Evolutionary conservation across 1,284 basidiomycete genomes (phyloP).

Genomic region (Leucoagaricus sp.): DNA sequence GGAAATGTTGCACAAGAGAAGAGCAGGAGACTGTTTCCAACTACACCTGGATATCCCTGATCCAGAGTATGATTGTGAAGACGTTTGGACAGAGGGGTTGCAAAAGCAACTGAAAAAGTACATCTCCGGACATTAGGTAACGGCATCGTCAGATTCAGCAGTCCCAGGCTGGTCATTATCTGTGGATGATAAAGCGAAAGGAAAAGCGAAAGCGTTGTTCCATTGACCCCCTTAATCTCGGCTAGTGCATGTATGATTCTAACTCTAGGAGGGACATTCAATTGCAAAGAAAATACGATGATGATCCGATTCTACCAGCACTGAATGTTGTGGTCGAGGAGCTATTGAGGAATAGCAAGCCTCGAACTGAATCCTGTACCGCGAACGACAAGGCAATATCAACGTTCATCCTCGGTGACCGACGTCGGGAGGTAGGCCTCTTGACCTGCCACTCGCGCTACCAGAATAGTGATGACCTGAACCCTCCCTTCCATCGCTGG

Average conservation of each 20-base stretch:
- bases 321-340: too few relatives aligned
- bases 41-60: not conserved
- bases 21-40: not conserved
- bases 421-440: not conserved
- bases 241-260: too few relatives aligned
- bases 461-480: not conserved
- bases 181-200: too few relatives aligned
- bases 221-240: too few relatives aligned
- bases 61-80: not conserved
- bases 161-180: not conserved
- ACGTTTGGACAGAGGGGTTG: not conserved
- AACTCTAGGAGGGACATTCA: too few relatives aligned
- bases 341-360: too few relatives aligned
- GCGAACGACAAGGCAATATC: too few relatives aligned
- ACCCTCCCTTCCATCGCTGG: conserved; percentile 5
- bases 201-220: too few relatives aligned
- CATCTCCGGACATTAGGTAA: not conserved
- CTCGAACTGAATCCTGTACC: too few relatives aligned
- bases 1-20: not conserved
- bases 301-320: too few relatives aligned
- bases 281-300: too few relatives aligned
- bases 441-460: not conserved
- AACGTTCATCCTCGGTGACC: not conserved
- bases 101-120: not conserved
- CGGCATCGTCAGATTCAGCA: not conserved